Evolutionary conservation across 257 asterid genomes (phyloP), one percentile per base, ranked within the genome.

Genomic region (Solanum lignicaule): DNA sequence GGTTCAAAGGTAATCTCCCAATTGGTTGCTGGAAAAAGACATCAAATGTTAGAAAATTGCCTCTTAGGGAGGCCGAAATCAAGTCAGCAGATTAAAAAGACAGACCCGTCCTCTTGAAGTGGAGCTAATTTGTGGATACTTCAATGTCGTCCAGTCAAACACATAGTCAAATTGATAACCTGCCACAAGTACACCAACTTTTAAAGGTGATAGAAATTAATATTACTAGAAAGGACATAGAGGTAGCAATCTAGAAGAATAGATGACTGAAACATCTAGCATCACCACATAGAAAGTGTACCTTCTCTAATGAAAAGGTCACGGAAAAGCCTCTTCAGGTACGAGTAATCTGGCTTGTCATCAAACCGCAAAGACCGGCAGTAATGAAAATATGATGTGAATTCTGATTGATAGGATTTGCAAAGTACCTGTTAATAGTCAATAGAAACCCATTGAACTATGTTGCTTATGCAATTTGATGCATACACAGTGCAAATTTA

Each of bases 101-200:
- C 65, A 89, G 88, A 92, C 95, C 87, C 92, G 91, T 74, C 92
- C 85, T 92, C 95, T 91, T 83, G 98, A 93, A 91, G 94, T 92
- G 85, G 98, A 95, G 71, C 97, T 92, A 85, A 90, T 90, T 90
- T 94, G 96, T 43, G 98, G 98, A 87, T 93, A 92, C 93, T 95
- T 95, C 92, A 95, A 87, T 74, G 90, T 89, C n/a, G 98, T 96
- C 99, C 99, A 96, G 94, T 95, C 99, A 88, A 95, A 96, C 85
- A 94, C 96, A 90, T 91, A 93, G 91, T 95, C 98, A 90, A 94
- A 94, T 88, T 94, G 98, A 91, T 92, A 94, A 91, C 98, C 98
- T 95, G 93, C 89, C 87, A 36, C 29, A 21, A 52, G 23, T 35
- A 76, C 43, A 38, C 58, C 60, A n/a, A 76, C 83, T 38, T 13